These are phyloP conservation scores for Heritiera littoralis DNA, from an alignment of 345 rosid genomes.

Conservation along the genomic window DNA sequence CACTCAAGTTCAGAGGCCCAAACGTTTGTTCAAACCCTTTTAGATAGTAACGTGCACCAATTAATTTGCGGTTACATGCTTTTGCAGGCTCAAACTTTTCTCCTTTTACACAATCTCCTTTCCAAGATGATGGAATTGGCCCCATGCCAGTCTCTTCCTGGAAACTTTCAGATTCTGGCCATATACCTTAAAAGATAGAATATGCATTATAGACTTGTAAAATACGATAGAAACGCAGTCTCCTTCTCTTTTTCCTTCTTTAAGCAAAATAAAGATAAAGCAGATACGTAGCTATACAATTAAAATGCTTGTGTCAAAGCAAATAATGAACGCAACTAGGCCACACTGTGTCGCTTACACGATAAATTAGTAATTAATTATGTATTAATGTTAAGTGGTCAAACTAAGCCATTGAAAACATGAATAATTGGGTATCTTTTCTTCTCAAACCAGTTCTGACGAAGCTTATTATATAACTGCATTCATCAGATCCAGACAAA, in stretches of 20 bases:
- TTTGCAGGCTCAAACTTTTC: slow-evolving; percentile 45
- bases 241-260: background rate
- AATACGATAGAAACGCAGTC: background rate
- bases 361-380: background rate
- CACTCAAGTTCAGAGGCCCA: slow-evolving; percentile 35
- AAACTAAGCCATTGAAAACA: background rate
- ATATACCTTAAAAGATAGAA: slow-evolving; percentile 44
- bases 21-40: slow-evolving; percentile 46
- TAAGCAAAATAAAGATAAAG: no score
- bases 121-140: slow-evolving; percentile 61
- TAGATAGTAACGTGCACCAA: slow-evolving; percentile 70
- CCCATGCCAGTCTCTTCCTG: slow-evolving; percentile 38
- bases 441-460: background rate
- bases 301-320: background rate
- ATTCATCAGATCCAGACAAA: background rate
- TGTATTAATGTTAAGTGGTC: background rate
- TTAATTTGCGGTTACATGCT: slow-evolving; percentile 62
- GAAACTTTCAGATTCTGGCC: slow-evolving; percentile 79
- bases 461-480: background rate
- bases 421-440: background rate
- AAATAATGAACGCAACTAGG: background rate
- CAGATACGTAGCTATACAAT: background rate
- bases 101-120: slow-evolving; percentile 59
- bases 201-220: background rate
- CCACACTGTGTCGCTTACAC: background rate